Conservation (phyloP, 2,329 filamentous ascomycete species). For the Clonostachys rosea region DNA sequence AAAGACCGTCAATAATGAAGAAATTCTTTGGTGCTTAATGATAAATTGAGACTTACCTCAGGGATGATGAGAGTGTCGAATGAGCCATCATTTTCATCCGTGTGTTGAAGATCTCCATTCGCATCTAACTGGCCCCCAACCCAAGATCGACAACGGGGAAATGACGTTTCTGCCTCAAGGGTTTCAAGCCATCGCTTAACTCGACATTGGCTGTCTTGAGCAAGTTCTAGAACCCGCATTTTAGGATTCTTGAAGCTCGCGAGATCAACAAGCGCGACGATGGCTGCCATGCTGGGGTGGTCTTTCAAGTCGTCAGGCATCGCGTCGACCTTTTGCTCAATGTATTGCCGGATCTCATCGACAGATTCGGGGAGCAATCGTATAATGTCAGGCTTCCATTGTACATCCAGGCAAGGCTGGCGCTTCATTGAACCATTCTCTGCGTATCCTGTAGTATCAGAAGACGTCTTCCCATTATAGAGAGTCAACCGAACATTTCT, state of each 20-base stretch:
- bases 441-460: no score
- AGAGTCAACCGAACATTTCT: neutral
- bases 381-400: constrained; percentile 8
- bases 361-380: neutral
- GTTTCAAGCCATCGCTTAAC: neutral
- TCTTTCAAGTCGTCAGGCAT: neutral
- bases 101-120: neutral
- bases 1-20: no score
- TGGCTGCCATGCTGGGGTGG: neutral
- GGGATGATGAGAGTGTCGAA: neutral
- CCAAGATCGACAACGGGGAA: constrained; percentile 1
- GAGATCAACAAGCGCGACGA: constrained; percentile 1
- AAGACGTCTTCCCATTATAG: neutral
- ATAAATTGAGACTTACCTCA: neutral
- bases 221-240: constrained; percentile 3
- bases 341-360: neutral
- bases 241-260: constrained; percentile 3
- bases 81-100: neutral
- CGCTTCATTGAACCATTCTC: neutral
- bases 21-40: no score
- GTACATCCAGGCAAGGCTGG: neutral
- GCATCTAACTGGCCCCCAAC: neutral
- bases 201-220: neutral
- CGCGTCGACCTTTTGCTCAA: neutral
- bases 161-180: constrained; percentile 1